phyloP scores from a whole-genome alignment of 192 early-diverging fungal genomes.

The Obelidium mucronatum region DNA sequence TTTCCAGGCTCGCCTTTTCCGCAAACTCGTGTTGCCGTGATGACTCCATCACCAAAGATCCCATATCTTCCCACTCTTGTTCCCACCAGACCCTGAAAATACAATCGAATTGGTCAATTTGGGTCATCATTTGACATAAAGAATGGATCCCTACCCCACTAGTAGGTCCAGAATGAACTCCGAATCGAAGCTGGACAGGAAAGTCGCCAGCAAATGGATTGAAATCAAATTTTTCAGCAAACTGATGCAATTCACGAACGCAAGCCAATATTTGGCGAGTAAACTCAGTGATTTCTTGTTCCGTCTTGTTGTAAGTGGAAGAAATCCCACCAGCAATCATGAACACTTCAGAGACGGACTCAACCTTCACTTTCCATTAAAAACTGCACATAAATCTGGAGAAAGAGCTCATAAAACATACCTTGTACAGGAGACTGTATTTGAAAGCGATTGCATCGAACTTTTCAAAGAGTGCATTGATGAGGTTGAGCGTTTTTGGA shows the following conservation, averaged over 20 bases:
- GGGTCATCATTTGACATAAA: not conserved
- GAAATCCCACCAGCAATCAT: constrained; percentile 30
- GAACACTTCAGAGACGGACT: constrained; percentile 23
- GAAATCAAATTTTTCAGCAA: constrained; percentile 7
- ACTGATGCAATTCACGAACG: not conserved
- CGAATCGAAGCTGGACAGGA: constrained; percentile 38
- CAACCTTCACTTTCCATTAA: constrained; percentile 25
- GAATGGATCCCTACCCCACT: not conserved
- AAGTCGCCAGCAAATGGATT: constrained; percentile 9
- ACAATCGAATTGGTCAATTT: not conserved
- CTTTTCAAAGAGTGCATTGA: constrained; percentile 17
- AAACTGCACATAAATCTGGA: constrained; percentile 18
- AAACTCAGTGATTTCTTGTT: constrained; percentile 1
- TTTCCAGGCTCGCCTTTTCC: constrained; percentile 23
- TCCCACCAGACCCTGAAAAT: constrained; percentile 47
- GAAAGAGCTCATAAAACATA: constrained; percentile 8
- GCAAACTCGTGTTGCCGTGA: constrained; percentile 46
- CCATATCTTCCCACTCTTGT: constrained; percentile 45
- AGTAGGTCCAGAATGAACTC: constrained; percentile 47
- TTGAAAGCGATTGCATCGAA: constrained; percentile 20
- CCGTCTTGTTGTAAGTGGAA: not conserved
- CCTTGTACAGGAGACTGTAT: constrained; percentile 17
- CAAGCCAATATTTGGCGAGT: constrained; percentile 11
- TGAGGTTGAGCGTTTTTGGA: constrained; percentile 30
- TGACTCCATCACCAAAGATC: constrained; percentile 49